Base-by-base conservation (phyloP, 2,329 filamentous ascomycete species). In the Hymenoscyphus salicellus region DNA sequence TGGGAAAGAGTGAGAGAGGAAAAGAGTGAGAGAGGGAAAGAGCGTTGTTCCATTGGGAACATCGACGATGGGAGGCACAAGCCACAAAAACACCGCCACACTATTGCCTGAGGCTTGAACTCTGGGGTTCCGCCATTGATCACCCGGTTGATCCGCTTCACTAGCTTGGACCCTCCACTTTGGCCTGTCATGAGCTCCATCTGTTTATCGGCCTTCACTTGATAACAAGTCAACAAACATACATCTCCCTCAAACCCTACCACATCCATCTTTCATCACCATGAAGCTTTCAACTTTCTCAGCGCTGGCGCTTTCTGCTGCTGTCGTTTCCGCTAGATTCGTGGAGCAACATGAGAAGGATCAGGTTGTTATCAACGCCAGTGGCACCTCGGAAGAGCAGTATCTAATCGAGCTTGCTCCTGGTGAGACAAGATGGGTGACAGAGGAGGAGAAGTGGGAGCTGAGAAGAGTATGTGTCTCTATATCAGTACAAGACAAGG, bases 401-500 rank as follows among this genome's bases (percentile, higher is more conserved):
- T 95, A 85, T 77, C 83, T 96, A 57, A 88, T 99, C 68, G 93
- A 98, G 80, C 83, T 95, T 30, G 84, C 86, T n/a, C 92, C 92
- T 3, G 92, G 91, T 63, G 84, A 94, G 75, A 93, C 89, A 28
- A 82, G 84, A 82, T 95, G 91, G 90, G 89, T 97, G 36, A 96
- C 92, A 0, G 94, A 98, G 73, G 91, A 97, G 41, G 88, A 97
- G 80, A 99, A 98, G 79, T 97, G 94, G 93, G 88, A 89, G 77
- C 80, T 98, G 69, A 89, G 90, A 74, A 84, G 92, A 71, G 93
- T 96, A 84, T 64, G 86, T 79, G 11, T 26, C 20, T 26, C 2
- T 43, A 43, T 17, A 43, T n/a, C 16, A 3, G 17, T n/a, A 7
- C 17, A 2, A 26, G 23, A 32, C 55, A 3, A 60, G 38, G 43